Evolutionary conservation across 2,329 filamentous ascomycete species (phyloP), one percentile per base, ranked within the genome.

Genomic region (Pseudogymnoascus sp.): DNA sequence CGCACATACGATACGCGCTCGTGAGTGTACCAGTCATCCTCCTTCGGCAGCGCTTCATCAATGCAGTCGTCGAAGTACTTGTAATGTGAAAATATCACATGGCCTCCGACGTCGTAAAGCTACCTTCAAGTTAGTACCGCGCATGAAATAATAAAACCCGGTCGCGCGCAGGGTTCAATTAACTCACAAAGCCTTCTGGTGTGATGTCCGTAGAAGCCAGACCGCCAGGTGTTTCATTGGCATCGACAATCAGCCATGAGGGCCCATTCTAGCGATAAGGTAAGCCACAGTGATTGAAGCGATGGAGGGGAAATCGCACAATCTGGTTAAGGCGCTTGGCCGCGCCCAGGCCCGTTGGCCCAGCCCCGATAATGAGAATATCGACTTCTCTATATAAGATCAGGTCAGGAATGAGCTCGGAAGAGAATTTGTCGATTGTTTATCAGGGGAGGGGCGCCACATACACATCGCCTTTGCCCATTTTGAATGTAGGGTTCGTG

Each of bases 61-160:
- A 99, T 88, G 82, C 91, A 96, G 82, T 99, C 95, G 80, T 99
- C 95, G 77, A 99, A 99, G 86, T 99, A 99, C 82, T 97, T 97
- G 89, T 99, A 99, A 86, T 97, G 93, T 72, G 93, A 97, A 85
- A 97, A 97, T 81, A 97, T 97, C 79, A 97, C 93, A 80, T 97
- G 93, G 72, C 93, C 93, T 76, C 93, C 93, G 72, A 99, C 95
- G 80, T 99, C 95, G 85, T 97, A 99, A 72, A 99, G 86, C 93
- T 96, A 74, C 21, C n/a, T 3, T 56, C 16, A 24, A 61, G 65
- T 70, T 61, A 70, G 71, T 44, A 63, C 72, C 72, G 65, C 71
- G 64, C 31, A 47, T 21, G 59, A 62, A 40, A 35, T 14, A 33
- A 38, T 24, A 35, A 6, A 37, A 70, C 53, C 21, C n/a, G 37